Base-by-base conservation (phyloP, 306 rosid species). In the Cajanus cajan region DNA sequence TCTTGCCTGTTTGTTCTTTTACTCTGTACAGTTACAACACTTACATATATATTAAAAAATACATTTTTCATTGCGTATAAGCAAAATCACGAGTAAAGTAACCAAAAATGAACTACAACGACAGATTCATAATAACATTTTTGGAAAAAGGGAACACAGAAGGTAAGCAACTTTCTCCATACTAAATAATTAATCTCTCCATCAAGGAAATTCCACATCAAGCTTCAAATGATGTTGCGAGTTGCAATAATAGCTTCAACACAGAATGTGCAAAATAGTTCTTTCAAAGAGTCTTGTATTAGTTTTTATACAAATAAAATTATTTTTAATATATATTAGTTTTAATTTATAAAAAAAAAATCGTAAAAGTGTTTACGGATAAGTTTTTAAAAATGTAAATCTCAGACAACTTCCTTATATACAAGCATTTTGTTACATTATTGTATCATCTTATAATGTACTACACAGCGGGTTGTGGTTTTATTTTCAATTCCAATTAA, bases 161-260 rank as follows among this genome's bases (percentile, higher is more conserved):
- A 64, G 68, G 37, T 61, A 73, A 70, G 67, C 68, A 70, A 71
- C 44, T 59, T 77, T 74, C 68, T 74, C 70, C 9, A 64, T 18
- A 65, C 77, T 66, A 68, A 45, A 68, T 73, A 80, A 36, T 67
- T n/a, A n/a, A n/a, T n/a, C n/a, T 44, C 48, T 48, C 21, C 37
- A 57, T 65, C 48, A 77, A 73, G 76, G 76, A 75, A 77, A 71
- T 70, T n/a, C 22, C 76, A 75, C 19, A 78, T 47, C 68, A 81
- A 74, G 82, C 80, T 64, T 65, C 82, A 80, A 62, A 76, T 68
- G 76, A 68, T 80, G 68, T 77, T 66, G 80, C 59, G 63, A 45
- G 65, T n/a, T 76, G 71, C 80, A 73, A 70, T 64, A 59, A 82
- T 62, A 40, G 65, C 75, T 76, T 58, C 76, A 67, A 72, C 69